Conservation (phyloP, 2,329 filamentous ascomycete genomes). For the Alternaria atra region DNA sequence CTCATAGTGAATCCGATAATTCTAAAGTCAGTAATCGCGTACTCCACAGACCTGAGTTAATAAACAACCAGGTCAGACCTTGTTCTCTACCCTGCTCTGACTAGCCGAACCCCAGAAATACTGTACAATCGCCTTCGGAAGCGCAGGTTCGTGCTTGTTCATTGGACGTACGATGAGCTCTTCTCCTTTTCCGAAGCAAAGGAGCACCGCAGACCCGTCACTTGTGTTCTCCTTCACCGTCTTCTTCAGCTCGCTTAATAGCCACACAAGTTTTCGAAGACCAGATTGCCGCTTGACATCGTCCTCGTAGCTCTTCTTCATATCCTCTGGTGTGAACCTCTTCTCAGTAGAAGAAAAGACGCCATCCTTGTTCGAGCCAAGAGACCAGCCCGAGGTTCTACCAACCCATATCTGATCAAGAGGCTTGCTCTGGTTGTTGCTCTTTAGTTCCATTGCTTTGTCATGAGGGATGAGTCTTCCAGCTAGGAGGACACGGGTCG, state of each 20-base stretch:
- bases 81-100: neutral
- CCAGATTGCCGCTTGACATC: neutral
- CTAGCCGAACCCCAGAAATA: neutral
- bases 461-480: neutral
- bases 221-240: neutral
- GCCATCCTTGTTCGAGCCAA: neutral
- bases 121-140: neutral
- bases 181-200: neutral
- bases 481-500: neutral
- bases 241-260: neutral
- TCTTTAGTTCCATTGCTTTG: neutral
- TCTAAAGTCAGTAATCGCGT: no score
- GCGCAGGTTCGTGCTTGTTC: neutral
- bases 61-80: no score
- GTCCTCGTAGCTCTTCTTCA: neutral
- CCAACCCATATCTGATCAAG: neutral
- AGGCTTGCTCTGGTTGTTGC: neutral
- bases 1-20: neutral
- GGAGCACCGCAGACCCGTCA: neutral
- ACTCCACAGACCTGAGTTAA: no score
- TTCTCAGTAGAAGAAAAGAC: neutral
- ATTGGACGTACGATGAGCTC: neutral
- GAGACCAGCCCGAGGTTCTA: neutral
- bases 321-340: neutral
- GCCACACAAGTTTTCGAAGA: neutral